Evolutionary conservation across 257 asterid genomes (phyloP).

Genomic region (Plantago major): DNA sequence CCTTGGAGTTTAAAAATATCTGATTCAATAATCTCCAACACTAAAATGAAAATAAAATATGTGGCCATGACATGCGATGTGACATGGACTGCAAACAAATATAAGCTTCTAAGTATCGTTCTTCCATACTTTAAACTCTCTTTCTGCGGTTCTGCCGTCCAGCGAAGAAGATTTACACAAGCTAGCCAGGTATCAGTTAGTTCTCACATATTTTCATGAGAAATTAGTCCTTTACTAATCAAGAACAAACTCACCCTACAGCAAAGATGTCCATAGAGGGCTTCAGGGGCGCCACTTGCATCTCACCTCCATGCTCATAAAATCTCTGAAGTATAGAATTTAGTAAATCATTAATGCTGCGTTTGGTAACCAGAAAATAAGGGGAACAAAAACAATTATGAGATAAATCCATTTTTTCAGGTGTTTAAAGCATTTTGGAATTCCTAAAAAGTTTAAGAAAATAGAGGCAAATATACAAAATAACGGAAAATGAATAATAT

Average conservation of each 20-base stretch:
- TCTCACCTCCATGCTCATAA: constrained; percentile 94
- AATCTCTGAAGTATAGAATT: constrained; percentile 61
- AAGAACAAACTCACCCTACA: constrained; percentile 77
- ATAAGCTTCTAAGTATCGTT: neutral
- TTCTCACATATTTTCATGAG: constrained; percentile 19
- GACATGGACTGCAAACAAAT: no score
- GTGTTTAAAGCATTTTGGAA: no score
- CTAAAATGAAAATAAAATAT: no score
- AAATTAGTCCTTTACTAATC: constrained; percentile 1
- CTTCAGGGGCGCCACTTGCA: constrained; percentile 67
- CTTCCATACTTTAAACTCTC: constrained; percentile 10
- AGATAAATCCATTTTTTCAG: no score
- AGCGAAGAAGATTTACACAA: neutral
- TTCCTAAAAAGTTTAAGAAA: no score
- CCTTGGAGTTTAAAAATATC: no score
- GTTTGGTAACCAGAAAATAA: neutral
- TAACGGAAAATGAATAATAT: no score
- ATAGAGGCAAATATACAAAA: no score
- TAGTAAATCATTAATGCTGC: neutral
- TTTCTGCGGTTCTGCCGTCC: constrained; percentile 12
- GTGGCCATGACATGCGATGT: no score
- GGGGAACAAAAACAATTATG: neutral
- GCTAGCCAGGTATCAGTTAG: constrained; percentile 14
- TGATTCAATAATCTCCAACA: no score
- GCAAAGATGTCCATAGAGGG: constrained; percentile 96